Conservation (phyloP, 129 eudicot genomes). For the Smallanthus sonchifolius region DNA sequence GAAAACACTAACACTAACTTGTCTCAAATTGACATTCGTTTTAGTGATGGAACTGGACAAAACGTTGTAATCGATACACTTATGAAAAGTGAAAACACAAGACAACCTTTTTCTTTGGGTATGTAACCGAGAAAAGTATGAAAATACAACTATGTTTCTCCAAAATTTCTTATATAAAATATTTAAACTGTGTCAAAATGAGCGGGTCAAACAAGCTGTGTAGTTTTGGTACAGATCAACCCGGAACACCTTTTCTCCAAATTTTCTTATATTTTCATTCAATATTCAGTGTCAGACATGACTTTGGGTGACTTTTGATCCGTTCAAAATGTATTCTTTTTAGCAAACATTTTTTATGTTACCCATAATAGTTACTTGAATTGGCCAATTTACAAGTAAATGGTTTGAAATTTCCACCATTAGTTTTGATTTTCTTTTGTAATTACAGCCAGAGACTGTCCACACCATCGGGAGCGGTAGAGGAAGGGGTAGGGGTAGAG, state of each 20-base stretch:
- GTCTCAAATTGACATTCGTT: not conserved
- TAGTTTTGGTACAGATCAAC: not conserved
- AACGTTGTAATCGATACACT: not conserved
- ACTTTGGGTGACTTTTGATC: not conserved
- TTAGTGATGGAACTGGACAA: not conserved
- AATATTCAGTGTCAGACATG: not conserved
- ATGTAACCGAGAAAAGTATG: no score
- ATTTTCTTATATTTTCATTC: not conserved
- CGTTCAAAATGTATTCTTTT: not conserved
- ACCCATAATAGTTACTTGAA: not conserved
- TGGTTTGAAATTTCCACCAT: not conserved
- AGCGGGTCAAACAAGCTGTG: not conserved
- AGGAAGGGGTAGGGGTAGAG: no score
- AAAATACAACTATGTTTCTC: no score
- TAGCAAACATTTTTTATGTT: not conserved
- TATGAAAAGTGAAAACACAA: not conserved
- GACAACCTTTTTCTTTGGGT: not conserved
- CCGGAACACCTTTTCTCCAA: not conserved
- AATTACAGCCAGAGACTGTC: slow-evolving; percentile 34
- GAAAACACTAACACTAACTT: no score
- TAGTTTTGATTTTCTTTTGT: not conserved
- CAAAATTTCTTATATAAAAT: no score
- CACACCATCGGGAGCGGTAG: slow-evolving; percentile 42
- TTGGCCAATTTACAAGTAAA: not conserved
- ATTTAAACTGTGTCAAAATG: not conserved